A percentile compares a stretch with the other conserved stretches of the same genome.
Evolutionary conservation across 1,284 basidiomycete genomes (phyloP).

Genomic region (Malassezia japonica): DNA sequence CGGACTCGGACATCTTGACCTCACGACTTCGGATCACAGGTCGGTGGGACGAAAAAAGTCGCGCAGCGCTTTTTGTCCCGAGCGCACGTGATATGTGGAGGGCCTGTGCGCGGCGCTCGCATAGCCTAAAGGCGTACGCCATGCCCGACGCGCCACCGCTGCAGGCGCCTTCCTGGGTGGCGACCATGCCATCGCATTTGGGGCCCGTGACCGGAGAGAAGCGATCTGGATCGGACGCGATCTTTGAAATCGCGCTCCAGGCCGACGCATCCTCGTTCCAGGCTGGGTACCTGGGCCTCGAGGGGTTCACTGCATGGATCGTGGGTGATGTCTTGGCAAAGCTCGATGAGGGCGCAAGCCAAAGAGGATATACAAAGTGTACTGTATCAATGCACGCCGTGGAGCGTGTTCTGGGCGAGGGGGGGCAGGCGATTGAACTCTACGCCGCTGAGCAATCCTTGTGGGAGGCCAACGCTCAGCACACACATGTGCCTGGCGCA

Average conservation of each 20-base stretch:
- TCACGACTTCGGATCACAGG: slow-evolving; percentile 23
- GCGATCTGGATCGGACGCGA: too few relatives aligned
- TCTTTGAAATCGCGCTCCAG: slow-evolving; percentile 42
- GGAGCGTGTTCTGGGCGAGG: background rate
- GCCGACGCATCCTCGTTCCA: slow-evolving; percentile 43
- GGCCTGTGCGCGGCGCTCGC: too few relatives aligned
- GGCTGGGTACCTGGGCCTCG: slow-evolving; percentile 40
- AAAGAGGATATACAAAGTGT: background rate
- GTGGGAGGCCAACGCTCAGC: slow-evolving; percentile 18
- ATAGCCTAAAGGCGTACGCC: too few relatives aligned
- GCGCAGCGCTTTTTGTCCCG: background rate
- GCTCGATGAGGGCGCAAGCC: too few relatives aligned
- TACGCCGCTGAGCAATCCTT: slow-evolving; percentile 26
- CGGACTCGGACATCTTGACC: slow-evolving; percentile 31
- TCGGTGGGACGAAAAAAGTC: background rate
- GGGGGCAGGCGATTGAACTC: slow-evolving; percentile 20
- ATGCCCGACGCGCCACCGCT: too few relatives aligned
- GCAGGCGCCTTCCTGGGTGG: too few relatives aligned
- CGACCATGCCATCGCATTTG: too few relatives aligned
- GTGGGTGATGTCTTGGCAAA: slow-evolving; percentile 45
- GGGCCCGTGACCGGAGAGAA: too few relatives aligned
- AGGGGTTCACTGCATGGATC: slow-evolving; percentile 33
- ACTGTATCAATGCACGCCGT: background rate
- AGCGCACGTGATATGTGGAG: background rate
- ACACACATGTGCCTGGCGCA: slow-evolving; percentile 20